Evolutionary conservation across 306 rosid genomes (phyloP).

Genomic region (Castanea mollissima): DNA sequence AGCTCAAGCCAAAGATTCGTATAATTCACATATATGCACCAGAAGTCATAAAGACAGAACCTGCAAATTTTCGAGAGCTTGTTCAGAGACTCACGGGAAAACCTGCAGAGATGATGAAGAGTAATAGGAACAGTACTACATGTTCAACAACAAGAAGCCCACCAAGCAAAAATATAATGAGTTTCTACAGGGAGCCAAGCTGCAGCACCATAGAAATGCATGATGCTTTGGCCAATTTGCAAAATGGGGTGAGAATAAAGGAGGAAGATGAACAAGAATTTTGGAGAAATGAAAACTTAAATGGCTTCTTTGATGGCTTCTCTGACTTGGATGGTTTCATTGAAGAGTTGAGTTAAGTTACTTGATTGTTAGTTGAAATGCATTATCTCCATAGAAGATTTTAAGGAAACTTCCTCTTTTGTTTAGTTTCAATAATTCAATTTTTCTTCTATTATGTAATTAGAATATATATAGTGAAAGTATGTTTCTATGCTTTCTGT

Average conservation of each 20-base stretch:
- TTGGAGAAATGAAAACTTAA: constrained; percentile 33
- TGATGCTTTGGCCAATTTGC: constrained; percentile 19
- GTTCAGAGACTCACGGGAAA: constrained; percentile 59
- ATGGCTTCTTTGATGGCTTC: constrained; percentile 47
- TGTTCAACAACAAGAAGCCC: not conserved
- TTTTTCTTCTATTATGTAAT: not conserved
- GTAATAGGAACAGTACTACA: not conserved
- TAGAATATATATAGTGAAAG: not conserved
- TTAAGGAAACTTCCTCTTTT: too few relatives aligned
- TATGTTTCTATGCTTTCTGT: not conserved
- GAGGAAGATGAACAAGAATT: constrained; percentile 17
- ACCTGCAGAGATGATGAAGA: constrained; percentile 22
- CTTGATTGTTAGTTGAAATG: constrained; percentile 17
- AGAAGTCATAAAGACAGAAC: constrained; percentile 49
- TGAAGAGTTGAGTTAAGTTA: constrained; percentile 37
- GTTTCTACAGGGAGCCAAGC: constrained; percentile 10
- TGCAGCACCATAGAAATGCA: constrained; percentile 15
- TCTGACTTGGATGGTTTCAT: constrained; percentile 43
- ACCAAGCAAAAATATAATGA: constrained; percentile 10
- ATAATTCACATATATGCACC: constrained; percentile 52
- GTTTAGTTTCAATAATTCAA: not conserved
- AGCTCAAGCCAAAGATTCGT: constrained; percentile 43
- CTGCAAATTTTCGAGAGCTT: constrained; percentile 48
- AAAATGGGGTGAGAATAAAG: constrained; percentile 21
- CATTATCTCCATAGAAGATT: too few relatives aligned